Evolutionary conservation across 345 rosid species (phyloP), one percentile per base, ranked within the genome.

Genomic region (Bruguiera sexangula): DNA sequence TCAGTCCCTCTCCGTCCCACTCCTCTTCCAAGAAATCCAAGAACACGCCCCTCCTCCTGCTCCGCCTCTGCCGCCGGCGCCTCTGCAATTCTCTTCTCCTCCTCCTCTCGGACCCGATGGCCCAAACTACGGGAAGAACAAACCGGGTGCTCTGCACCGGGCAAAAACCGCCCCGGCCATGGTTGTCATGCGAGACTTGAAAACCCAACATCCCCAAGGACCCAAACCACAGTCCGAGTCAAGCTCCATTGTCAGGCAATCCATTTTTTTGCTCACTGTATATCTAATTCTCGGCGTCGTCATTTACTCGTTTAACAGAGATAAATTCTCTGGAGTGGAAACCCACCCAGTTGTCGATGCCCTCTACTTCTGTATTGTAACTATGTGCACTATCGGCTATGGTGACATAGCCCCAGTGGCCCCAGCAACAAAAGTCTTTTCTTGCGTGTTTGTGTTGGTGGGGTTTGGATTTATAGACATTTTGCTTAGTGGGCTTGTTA

Each of bases 111-210:
- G 68, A 13, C 20, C 21, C 50, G 72, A 65, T 27, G 3, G 53
- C 39, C 63, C 75, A 1, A 37, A 2, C 27, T 21, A 74, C 56
- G 36, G 21, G 0, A 57, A 26, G 7, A 65, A 56, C 39, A 82
- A 70, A 43, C 82, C 73, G 5, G 73, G 84, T 16, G 68, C 91
- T 21, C 93, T 94, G 60, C 96, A 81, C 63, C 80, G 98, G 15
- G 85, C 79, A 64, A 85, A 74, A 66, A 91, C 98, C 2, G 96
- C 98, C 39, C 97, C 98, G 10, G 98, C 96, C 57, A 81, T 94
- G 92, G 81, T 83, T 11, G 84, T 85, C 51, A 70, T 89, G 73
- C 77, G 76, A 21, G 86, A 88, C 74, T 61, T 77, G 8, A 76
- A 76, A 53, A 29, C 34, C 37, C 59, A 60, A 13, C 24, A 52